phyloP scores from a whole-genome alignment of 2,329 filamentous ascomycete genomes.

The Aureobasidium sp. region DNA sequence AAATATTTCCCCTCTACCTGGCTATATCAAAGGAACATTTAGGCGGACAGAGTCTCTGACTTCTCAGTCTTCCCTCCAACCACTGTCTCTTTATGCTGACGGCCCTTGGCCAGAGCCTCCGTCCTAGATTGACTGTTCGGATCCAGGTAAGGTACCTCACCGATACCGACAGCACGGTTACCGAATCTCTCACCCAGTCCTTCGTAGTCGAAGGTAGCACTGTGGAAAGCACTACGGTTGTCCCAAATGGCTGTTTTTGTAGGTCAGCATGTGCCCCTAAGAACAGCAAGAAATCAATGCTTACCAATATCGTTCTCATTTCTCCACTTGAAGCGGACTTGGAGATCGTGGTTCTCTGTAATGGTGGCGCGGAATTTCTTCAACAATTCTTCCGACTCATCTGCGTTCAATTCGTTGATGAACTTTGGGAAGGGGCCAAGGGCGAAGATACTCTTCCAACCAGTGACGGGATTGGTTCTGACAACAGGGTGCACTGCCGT shows the following conservation, averaged over 20 bases:
- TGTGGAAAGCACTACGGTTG: conserved; percentile 54
- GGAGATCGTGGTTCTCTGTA: conserved; percentile 45
- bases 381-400: conserved; percentile 38
- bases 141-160: conserved; percentile 50
- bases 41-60: background rate
- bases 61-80: background rate
- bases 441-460: conserved; percentile 53
- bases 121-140: conserved; percentile 43
- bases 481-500: conserved; percentile 50
- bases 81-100: background rate
- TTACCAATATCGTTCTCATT: conserved; percentile 42
- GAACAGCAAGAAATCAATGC: background rate
- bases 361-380: conserved; percentile 38
- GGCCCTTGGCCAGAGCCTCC: conserved; percentile 30
- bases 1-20: too few relatives aligned
- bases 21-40: background rate
- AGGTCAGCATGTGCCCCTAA: conserved; percentile 5
- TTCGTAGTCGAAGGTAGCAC: conserved; percentile 57
- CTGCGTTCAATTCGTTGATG: conserved; percentile 40
- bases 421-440: conserved; percentile 31
- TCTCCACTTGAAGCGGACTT: conserved; percentile 45
- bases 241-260: conserved; percentile 53
- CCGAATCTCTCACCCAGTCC: conserved; percentile 46
- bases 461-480: conserved; percentile 57
- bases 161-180: conserved; percentile 49